Evolutionary conservation across 371 early-diverging fungal species (phyloP).

Genomic region (Lichtheimia hyalospora): DNA sequence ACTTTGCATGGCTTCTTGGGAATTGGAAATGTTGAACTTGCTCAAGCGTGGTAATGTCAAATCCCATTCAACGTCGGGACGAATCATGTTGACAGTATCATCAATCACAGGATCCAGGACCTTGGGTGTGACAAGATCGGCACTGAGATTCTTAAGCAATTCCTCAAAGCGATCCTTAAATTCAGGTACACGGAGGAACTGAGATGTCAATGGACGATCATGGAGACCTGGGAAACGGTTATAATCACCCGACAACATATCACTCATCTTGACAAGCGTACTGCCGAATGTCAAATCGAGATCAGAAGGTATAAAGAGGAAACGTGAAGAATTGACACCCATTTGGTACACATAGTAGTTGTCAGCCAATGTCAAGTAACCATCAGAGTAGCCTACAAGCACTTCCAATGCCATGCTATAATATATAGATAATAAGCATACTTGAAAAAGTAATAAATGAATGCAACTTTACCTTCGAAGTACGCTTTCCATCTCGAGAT

Average conservation of each 20-base stretch:
- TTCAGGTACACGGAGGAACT: constrained; percentile 16
- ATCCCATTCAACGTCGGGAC: constrained; percentile 22
- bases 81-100: constrained; percentile 14
- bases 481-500: constrained; percentile 22
- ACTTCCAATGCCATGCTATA: constrained; percentile 29
- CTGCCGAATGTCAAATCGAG: constrained; percentile 32
- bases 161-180: constrained; percentile 28
- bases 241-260: constrained; percentile 25
- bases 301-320: constrained; percentile 33
- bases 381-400: constrained; percentile 26
- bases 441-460: background rate
- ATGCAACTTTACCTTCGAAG: constrained; percentile 20
- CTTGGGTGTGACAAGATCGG: constrained; percentile 20
- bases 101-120: constrained; percentile 22
- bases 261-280: constrained; percentile 16
- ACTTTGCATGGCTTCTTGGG: too few species aligned
- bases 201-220: constrained; percentile 8
- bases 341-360: constrained; percentile 32
- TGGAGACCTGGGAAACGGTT: constrained; percentile 21
- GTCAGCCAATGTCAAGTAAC: constrained; percentile 18
- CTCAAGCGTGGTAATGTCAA: constrained; percentile 6
- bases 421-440: background rate
- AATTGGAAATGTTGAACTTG: background rate
- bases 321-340: constrained; percentile 1
- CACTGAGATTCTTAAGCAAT: constrained; percentile 12